Evolutionary conservation across 345 rosid species (phyloP).

Genomic region (Eucalyptus curtisii): DNA sequence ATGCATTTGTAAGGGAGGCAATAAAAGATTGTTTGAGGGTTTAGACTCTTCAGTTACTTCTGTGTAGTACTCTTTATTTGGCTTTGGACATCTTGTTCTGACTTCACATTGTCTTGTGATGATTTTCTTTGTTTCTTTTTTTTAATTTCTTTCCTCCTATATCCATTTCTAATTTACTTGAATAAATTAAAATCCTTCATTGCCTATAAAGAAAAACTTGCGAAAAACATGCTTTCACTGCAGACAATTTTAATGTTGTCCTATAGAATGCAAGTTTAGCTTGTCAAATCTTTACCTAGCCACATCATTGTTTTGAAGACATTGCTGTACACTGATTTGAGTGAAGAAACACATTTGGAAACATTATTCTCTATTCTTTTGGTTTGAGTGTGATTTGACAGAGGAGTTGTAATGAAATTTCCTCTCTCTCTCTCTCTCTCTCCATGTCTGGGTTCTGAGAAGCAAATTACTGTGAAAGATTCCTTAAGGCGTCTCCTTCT

Average conservation of each 20-base stretch:
- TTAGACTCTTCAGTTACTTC: not conserved
- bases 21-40: not conserved
- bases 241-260: not conserved
- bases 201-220: not conserved
- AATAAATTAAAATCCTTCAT: not conserved
- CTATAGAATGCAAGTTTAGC: not conserved
- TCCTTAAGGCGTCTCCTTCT: not conserved
- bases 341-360: not conserved
- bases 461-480: not conserved
- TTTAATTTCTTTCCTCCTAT: not conserved
- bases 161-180: not conserved
- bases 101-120: not conserved
- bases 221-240: not conserved
- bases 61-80: not conserved
- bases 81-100: not conserved
- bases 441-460: not conserved
- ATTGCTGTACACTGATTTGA: not conserved
- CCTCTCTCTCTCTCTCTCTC: not conserved
- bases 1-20: not conserved
- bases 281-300: not conserved
- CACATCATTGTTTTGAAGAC: not conserved
- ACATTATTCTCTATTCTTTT: not conserved
- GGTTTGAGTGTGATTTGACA: not conserved
- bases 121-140: not conserved
- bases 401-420: not conserved